phyloP scores from a whole-genome alignment of 192 early-diverging fungal species.

The Gigaspora rosea region DNA sequence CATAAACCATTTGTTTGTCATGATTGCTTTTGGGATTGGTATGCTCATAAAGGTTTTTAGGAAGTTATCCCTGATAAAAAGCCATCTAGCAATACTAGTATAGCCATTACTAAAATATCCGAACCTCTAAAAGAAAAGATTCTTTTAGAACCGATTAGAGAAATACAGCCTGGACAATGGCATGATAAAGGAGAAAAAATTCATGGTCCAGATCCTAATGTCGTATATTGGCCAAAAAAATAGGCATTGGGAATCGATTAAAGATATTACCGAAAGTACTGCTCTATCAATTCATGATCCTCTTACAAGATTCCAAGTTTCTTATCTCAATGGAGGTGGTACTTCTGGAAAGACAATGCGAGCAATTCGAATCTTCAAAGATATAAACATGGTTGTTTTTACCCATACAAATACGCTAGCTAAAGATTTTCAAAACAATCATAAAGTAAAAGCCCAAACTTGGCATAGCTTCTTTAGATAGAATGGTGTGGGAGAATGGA shows the following conservation, averaged over 20 bases:
- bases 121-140: not conserved
- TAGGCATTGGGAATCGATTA: constrained; percentile 8
- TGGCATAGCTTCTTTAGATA: constrained; percentile 26
- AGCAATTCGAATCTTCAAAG: constrained; percentile 21
- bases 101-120: no score
- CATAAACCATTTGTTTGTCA: no score
- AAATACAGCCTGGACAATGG: constrained; percentile 5
- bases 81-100: no score
- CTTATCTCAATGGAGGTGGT: constrained; percentile 20
- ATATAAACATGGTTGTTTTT: constrained; percentile 22
- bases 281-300: constrained; percentile 19
- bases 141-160: not conserved
- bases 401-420: constrained; percentile 4
- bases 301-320: constrained; percentile 9
- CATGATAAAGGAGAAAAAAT: constrained; percentile 8
- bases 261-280: constrained; percentile 1
- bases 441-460: constrained; percentile 22
- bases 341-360: constrained; percentile 18
- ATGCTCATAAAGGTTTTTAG: no score
- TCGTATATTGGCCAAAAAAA: constrained; percentile 3
- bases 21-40: no score
- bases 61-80: no score
- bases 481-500: constrained; percentile 12
- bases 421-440: constrained; percentile 1
- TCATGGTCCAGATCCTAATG: constrained; percentile 1